Base-by-base conservation (phyloP, 2,329 filamentous ascomycete species). In the Fusarium mexicanum region DNA sequence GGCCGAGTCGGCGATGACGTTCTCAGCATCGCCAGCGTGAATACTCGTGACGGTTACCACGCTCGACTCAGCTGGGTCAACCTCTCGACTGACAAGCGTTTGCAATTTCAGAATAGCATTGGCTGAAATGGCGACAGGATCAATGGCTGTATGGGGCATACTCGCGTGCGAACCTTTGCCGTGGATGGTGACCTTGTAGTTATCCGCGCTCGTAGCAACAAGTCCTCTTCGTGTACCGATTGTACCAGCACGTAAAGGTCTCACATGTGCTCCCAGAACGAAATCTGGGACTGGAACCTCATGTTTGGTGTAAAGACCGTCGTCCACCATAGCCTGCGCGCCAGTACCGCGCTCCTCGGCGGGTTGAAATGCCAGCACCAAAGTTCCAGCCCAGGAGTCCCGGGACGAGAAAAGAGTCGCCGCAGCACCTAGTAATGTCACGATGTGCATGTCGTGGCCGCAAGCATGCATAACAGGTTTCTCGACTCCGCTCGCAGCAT, bases 401-500 rank as follows among this genome's bases (percentile, higher is more conserved):
- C 80, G 83, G 0, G 82, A 79, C 0, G 79, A 80, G 3, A 85
- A 80, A 0, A 94, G 82, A 1, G 86, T 82, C 26, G 87, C 83
- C 1, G 89, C 86, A 0, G 88, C 87, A 0, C 86, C 91, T 4
- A 93, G 83, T 8, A 92, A 82, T 38, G 83, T 83, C 0, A 89
- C 85, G 33, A 92, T 88, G 77, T 93, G 91, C 83, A 91, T 89
- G 73, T 92, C 90, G 75, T 93, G 91, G 1, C 91, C 91, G 78
- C 91, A 93, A 29, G 90, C 91, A 79, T 93, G 91, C 91, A 93
- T 92, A 0, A 91, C 87, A 0, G 88, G 87, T 60, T 86, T 86
- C 61, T 58, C 43, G 1, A 46, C 47, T 14, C 69, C 73, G 5
- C 53, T 71, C 0, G 58, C 43, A 16, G 41, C 12, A 16, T 77